Conservation (phyloP, 2,329 filamentous ascomycete species). For the Fusarium sp. region DNA sequence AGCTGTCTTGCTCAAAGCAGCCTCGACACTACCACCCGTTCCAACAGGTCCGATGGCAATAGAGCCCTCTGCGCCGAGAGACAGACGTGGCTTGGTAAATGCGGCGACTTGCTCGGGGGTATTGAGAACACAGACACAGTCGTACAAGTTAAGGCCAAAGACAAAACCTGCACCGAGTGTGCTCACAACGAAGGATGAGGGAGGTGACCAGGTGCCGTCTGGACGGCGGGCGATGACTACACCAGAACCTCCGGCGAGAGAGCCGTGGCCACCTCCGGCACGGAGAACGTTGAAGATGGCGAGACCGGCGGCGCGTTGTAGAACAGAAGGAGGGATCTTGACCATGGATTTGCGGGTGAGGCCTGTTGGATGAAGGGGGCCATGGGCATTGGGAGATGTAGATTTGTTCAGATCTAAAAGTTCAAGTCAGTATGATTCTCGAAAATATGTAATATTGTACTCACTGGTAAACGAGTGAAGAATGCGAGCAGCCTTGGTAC, state of each 20-base stretch:
- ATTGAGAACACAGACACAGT: conserved; percentile 83
- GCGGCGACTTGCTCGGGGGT: conserved; percentile 76
- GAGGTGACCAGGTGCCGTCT: conserved; percentile 78
- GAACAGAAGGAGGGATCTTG: conserved; percentile 61
- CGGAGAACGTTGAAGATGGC: conserved; percentile 76
- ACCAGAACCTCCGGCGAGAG: conserved; percentile 72
- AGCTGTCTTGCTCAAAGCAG: conserved; percentile 51
- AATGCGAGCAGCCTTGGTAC: conserved; percentile 82
- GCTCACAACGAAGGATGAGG: conserved; percentile 79
- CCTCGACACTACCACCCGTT: conserved; percentile 71
- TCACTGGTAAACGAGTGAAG: conserved; percentile 78
- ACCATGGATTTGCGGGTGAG: conserved; percentile 54
- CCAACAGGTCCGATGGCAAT: conserved; percentile 73
- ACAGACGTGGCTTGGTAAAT: conserved; percentile 76
- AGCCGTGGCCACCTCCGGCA: conserved; percentile 68
- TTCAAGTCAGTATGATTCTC: conserved; percentile 13
- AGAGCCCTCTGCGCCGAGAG: conserved; percentile 78
- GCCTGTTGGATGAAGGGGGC: conserved; percentile 53
- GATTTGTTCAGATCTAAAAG: conserved; percentile 43
- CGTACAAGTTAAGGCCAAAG: conserved; percentile 81
- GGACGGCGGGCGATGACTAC: conserved; percentile 70
- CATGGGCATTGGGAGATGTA: conserved; percentile 38
- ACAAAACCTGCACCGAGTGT: conserved; percentile 80
- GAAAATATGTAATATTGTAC: conserved; percentile 9
- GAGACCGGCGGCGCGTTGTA: conserved; percentile 70